Evolutionary conservation across 106 monocot genomes (phyloP), one percentile per base, ranked within the genome.

Genomic region (Dendrobium chrysotoxum): DNA sequence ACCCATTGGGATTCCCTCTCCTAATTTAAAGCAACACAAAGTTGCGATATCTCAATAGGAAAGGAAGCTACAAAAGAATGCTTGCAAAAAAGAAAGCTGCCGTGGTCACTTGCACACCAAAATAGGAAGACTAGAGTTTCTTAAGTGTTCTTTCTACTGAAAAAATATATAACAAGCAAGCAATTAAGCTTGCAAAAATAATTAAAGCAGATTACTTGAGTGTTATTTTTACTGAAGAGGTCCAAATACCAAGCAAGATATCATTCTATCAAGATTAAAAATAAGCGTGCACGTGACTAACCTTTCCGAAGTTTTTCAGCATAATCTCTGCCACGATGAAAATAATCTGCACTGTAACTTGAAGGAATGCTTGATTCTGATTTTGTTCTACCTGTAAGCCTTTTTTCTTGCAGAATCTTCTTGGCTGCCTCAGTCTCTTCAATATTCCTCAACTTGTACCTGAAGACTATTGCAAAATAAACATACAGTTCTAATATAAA

Each of bases 371-470:
- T 88, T 47, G 87, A 17, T 55, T 95, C 95, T 54, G 92, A 88
- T 83, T 99, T 93, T 44, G 87, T 77, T 86, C 84, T 99, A 50
- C 88, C 85, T 15, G 77, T 85, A 72, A 99, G 83, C 80, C 95
- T 86, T 80, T 91, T 99, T 81, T 99, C 98, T 86, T 99, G 98
- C 46, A 99, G 78, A 38, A 95, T 89, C 84, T 93, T 99, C 78
- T 99, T 99, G 15, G 98, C 98, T 9, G 92, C 98, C 74, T 99
- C 98, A 74, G 98, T 99, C 81, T 99, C 98, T 83, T 99, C 98
- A 26, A 99, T 99, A 79, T 99, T 99, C 79, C 84, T 84, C 58
- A 99, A 86, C 80, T 99, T 99, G 73, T 90, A 99, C 68, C 98
- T 99, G 70, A 74, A 74, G 85, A 58, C 80, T 23, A 18, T 18